Conservation (phyloP, 2,329 filamentous ascomycete species). For the Fusarium brachygibbosum region DNA sequence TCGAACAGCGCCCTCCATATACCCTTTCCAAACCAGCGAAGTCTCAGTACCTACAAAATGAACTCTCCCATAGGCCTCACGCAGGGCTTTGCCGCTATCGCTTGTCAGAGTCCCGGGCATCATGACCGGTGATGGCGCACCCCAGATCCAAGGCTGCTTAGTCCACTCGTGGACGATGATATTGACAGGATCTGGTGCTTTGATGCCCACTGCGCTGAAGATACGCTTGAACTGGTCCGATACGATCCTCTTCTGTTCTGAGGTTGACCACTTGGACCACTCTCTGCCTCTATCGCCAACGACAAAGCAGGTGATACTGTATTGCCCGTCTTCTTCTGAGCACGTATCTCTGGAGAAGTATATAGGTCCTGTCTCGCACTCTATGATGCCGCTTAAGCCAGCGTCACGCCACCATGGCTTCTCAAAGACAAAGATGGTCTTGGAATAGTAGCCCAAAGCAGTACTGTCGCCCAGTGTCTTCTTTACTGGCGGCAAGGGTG, state of each 20-base stretch:
- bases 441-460: constrained; percentile 54
- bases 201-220: constrained; percentile 22
- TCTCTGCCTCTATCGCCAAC: constrained; percentile 48
- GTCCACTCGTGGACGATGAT: constrained; percentile 38
- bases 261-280: constrained; percentile 28
- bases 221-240: constrained; percentile 23
- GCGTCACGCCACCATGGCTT: constrained; percentile 61
- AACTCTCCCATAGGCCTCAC: constrained; percentile 45
- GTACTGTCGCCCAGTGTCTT: constrained; percentile 47
- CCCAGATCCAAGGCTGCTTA: constrained; percentile 36
- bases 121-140: constrained; percentile 39
- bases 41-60: constrained; percentile 48
- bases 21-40: constrained; percentile 46
- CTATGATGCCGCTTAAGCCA: constrained; percentile 58
- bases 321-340: constrained; percentile 41
- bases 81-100: constrained; percentile 47
- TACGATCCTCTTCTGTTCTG: constrained; percentile 11
- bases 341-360: constrained; percentile 50
- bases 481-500: constrained; percentile 50
- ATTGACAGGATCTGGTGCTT: constrained; percentile 33
- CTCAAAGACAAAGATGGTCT: constrained; percentile 57
- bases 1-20: constrained; percentile 46
- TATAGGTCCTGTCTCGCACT: constrained; percentile 52
- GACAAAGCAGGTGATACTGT: constrained; percentile 52
- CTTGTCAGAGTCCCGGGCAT: constrained; percentile 23